These are phyloP conservation scores for Magnusiomyces sp. DNA, from an alignment of 1,139 yeast genomes.

Conservation along the genomic window DNA sequence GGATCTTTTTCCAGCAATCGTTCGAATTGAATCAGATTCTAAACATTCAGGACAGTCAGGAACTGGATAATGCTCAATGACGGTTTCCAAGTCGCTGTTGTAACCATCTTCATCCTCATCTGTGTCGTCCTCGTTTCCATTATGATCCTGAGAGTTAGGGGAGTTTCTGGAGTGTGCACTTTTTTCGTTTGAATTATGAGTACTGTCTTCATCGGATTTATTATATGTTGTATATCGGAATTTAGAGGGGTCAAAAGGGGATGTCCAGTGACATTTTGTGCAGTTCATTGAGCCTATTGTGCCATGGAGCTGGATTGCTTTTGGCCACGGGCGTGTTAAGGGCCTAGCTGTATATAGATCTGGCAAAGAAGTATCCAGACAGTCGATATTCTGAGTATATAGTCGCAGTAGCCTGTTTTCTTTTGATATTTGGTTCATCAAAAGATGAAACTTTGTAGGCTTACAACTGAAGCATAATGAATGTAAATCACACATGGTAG, in stretches of 20 bases:
- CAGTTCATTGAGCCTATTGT: conserved; percentile 63
- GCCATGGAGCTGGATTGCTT: conserved; percentile 71
- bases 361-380: conserved; percentile 36
- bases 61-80: conserved; percentile 20
- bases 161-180: too few species aligned
- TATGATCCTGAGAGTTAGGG: too few species aligned
- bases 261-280: conserved; percentile 56
- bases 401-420: conserved; percentile 60
- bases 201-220: not conserved
- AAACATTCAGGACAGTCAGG: conserved; percentile 52
- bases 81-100: conserved; percentile 24
- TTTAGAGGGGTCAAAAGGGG: conserved; percentile 34
- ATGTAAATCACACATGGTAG: conserved; percentile 60
- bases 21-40: conserved; percentile 43
- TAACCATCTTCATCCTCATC: conserved; percentile 15
- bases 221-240: not conserved
- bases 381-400: conserved; percentile 45
- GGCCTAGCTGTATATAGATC: conserved; percentile 45
- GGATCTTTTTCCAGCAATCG: conserved; percentile 56
- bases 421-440: conserved; percentile 50
- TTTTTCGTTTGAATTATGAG: not conserved
- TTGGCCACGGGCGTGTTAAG: conserved; percentile 40
- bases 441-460: conserved; percentile 67
- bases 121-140: conserved; percentile 4
- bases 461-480: conserved; percentile 46